These are phyloP conservation scores for Streptanthus diversifolius DNA, from an alignment of 345 rosid genomes.

Conservation along the genomic window DNA sequence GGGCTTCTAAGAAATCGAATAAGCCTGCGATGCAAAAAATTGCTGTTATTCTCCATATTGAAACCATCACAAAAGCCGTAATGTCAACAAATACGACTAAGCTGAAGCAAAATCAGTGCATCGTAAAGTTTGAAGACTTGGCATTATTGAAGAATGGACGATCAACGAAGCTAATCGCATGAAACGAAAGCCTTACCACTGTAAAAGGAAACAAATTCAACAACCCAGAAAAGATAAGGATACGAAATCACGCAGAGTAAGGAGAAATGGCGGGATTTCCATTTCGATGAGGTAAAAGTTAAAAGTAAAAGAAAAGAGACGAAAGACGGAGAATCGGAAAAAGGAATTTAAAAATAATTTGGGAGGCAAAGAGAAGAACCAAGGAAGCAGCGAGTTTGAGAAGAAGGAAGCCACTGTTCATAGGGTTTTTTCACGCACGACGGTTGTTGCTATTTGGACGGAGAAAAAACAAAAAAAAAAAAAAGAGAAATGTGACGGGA, in stretches of 20 bases:
- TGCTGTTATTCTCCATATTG: neutral
- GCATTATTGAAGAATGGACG: neutral
- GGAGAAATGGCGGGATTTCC: conserved; percentile 18
- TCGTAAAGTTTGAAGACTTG: neutral
- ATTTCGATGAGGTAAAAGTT: conserved; percentile 1
- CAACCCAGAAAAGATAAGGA: neutral
- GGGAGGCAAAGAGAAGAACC: neutral
- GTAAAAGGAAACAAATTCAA: neutral
- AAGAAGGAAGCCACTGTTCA: conserved; percentile 27
- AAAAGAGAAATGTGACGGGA: neutral
- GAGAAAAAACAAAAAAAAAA: too few species aligned
- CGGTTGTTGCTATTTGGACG: conserved; percentile 11
- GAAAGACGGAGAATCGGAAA: neutral
- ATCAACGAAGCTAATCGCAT: conserved; percentile 1
- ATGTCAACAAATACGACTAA: neutral
- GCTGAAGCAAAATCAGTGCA: neutral
- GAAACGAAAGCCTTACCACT: neutral
- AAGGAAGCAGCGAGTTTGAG: conserved; percentile 27
- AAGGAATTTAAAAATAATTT: neutral
- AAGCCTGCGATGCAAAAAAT: conserved; percentile 8
- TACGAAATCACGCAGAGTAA: neutral
- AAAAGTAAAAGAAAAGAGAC: neutral
- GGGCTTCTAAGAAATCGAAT: conserved; percentile 15
- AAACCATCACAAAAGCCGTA: neutral
- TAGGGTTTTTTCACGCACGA: neutral